Evolutionary conservation across 2,329 filamentous ascomycete genomes (phyloP), one percentile per base, ranked within the genome.

Genomic region (Ceratocystiopsis brevicomis): DNA sequence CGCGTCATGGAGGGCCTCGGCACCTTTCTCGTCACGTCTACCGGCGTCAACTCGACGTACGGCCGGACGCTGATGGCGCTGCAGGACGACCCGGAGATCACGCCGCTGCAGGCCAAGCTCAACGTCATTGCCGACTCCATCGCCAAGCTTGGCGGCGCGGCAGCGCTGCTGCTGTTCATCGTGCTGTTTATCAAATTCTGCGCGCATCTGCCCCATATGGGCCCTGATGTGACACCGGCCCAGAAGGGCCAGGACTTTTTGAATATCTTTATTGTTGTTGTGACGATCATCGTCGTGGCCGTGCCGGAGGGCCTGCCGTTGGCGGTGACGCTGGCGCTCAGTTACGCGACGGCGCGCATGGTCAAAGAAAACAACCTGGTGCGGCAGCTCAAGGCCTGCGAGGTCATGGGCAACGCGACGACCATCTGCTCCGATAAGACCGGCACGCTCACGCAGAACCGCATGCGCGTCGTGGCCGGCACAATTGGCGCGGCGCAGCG

Each of bases 171-270:
- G 10, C 67, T 94, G 39, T 94, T 95, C 61, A 68, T 88, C 39
- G 80, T 92, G 39, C 68, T 94, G 14, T 74, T 94, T 54, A 87
- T 94, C 62, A 73, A 85, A 53, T 95, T 93, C 56, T 65, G 90
- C 11, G 83, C 77, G 40, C 63, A 73, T 13, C 69, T 94, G 3
- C 64, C 66, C 6, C 56, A 68, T 59, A 44, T 62, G 59, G 49
- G 49, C 16, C 66, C 72, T 45, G 49, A 54, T 4, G 61, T 61
- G 2, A 68, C 69, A 0, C 68, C 84, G 3, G 76, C 82, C 3
- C 59, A 76, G 43, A 94, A 92, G 62, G 86, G 81, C 10, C 82
- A 88, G 53, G 68, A 73, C 42, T 85, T 85, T 53, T 67, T 85
- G 51, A 70, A 79, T 47, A 83, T 85, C 47, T 74, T 86, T 52